phyloP scores from a whole-genome alignment of 2,329 filamentous ascomycete genomes.

The Myriosclerotinia duriaeana region DNA sequence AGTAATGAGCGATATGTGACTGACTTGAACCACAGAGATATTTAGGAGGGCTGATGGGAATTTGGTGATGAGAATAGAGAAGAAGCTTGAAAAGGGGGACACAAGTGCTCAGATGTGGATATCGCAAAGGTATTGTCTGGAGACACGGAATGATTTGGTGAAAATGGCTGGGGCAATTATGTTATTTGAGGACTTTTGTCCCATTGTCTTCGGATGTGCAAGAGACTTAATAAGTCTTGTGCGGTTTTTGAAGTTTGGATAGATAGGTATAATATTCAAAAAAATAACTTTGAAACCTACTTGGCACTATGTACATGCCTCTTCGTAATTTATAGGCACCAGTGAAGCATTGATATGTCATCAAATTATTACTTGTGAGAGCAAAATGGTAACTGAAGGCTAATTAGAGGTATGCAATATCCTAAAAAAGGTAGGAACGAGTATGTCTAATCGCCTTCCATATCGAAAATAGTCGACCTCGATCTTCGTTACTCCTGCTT shows the following conservation, averaged over 20 bases:
- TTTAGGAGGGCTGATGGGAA: not conserved
- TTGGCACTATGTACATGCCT: not conserved
- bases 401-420: no score
- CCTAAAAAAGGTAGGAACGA: not conserved
- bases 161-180: not conserved
- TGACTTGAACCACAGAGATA: not conserved
- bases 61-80: not conserved
- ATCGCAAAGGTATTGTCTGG: not conserved
- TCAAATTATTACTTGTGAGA: not conserved
- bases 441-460: not conserved
- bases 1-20: not conserved
- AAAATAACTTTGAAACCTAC: not conserved
- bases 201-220: not conserved
- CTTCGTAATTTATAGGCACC: not conserved
- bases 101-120: not conserved
- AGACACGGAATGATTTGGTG: not conserved
- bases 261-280: no score
- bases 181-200: not conserved
- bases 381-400: not conserved
- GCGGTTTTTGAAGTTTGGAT: not conserved
- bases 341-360: not conserved
- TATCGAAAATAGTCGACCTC: not conserved
- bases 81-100: not conserved
- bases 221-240: not conserved
- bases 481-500: not conserved